These are phyloP conservation scores for Umbilicaria muhlenbergii DNA, from an alignment of 495 filamentous ascomycete species.

Conservation along the genomic window DNA sequence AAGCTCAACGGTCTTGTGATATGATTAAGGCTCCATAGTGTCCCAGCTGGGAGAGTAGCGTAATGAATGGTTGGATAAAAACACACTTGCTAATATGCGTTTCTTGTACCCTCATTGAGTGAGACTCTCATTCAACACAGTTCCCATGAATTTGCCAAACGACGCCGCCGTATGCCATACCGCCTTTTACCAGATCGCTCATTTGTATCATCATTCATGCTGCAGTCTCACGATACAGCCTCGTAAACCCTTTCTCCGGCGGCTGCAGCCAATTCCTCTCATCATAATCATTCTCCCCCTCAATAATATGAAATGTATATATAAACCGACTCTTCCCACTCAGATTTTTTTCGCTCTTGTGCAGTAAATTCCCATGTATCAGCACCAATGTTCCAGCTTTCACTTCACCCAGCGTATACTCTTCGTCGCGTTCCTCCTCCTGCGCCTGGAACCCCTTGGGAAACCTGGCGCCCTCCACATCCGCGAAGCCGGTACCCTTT, in stretches of 20 bases:
- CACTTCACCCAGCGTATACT: conserved; percentile 59
- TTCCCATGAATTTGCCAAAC: too few species aligned
- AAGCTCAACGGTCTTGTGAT: too few species aligned
- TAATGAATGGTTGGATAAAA: too few species aligned
- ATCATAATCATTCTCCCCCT: conserved; percentile 73
- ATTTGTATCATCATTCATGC: background rate
- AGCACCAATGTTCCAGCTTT: conserved; percentile 80
- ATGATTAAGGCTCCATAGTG: too few species aligned
- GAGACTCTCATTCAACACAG: too few species aligned
- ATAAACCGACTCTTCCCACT: conserved; percentile 79
- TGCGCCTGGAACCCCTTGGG: conserved; percentile 20
- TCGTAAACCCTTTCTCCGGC: conserved; percentile 59
- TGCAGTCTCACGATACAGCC: conserved; percentile 25
- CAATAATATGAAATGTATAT: conserved; percentile 96
- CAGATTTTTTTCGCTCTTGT: conserved; percentile 87
- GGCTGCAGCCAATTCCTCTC: conserved; percentile 86
- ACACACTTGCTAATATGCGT: too few species aligned
- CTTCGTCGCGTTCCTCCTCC: conserved; percentile 27
- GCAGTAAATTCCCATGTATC: conserved; percentile 91
- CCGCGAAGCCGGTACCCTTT: conserved; percentile 41
- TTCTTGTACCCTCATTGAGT: background rate
- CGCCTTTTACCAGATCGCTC: too few species aligned
- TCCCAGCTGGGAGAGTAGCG: too few species aligned
- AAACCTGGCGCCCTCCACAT: conserved; percentile 23
- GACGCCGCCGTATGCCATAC: too few species aligned